Evolutionary conservation across 768 basidiomycete genomes (phyloP), one percentile per base, ranked within the genome.

Genomic region (Mycena galericulata): DNA sequence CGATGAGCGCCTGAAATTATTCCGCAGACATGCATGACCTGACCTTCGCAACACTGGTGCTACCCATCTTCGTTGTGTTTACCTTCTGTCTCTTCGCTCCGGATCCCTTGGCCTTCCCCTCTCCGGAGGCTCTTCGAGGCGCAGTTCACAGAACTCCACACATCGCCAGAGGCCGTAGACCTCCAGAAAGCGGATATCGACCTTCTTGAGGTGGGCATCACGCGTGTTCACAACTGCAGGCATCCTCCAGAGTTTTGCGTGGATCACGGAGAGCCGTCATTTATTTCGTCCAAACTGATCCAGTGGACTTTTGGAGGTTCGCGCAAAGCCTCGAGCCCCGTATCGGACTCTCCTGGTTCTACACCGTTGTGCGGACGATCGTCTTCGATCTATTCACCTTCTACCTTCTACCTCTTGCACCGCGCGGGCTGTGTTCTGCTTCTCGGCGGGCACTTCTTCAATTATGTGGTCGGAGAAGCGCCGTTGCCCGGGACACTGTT

Each of bases 301-400:
- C 73, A 0, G 55, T 72, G 26, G 72, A 75, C 30, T 61, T 73
- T 2, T 84, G 84, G 80, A 67, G 56, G 20, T 80, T 78, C 24
- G 61, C 84, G 3, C 79, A 80, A 11, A 77, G 84, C 0, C 77
- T 90, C n/a, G n/a, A n/a, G n/a, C n/a, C n/a, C 46, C 74, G 90
- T 30, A 72, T 87, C 27, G 87, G 88, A 0, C 68, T 79, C 0
- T 80, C 88, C 4, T 95, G 94, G 94, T 75, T 91, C 36, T 94
- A 92, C 72, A 89, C 90, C 0, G 76, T 87, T n/a, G 72, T 85
- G 27, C 87, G 88, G 59, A 87, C 90, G 1, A 80, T 91, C 15
- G 75, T 84, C 26, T 79, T 79, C 67, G 92, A 92, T 72, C 78
- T 94, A 14, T 88, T 94, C 75, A 72, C 78, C 1, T 75, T 95